A percentile compares a stretch with the other conserved stretches of the same genome.
These are phyloP conservation scores for Aegilops longissima DNA, from an alignment of 176 grass and related monocot genomes.

Conservation along the genomic window DNA sequence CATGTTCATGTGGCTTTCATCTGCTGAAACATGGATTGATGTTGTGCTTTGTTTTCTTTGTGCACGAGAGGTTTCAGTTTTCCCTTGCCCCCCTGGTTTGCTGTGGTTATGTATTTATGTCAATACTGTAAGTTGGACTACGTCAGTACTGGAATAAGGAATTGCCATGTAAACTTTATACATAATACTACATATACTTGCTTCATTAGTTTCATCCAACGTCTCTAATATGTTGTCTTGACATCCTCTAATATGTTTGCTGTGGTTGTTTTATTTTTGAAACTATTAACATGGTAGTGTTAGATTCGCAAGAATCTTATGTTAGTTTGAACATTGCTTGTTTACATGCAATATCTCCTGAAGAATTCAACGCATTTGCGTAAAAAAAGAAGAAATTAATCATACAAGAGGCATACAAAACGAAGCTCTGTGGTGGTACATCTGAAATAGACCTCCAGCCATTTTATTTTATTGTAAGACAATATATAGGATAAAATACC, in stretches of 20 bases:
- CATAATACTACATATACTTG: neutral
- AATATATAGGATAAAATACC: neutral
- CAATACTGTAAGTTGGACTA: neutral
- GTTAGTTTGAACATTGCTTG: too few species aligned
- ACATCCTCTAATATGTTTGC: too few species aligned
- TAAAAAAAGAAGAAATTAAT: neutral
- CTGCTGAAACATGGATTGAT: constrained; percentile 43
- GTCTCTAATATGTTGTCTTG: neutral
- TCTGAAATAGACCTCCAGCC: neutral
- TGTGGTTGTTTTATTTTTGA: too few species aligned
- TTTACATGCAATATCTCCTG: neutral
- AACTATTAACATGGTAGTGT: too few species aligned
- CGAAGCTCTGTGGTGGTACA: neutral
- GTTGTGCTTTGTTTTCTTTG: neutral
- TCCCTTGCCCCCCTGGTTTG: neutral
- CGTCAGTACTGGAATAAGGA: constrained; percentile 25
- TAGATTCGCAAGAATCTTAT: too few species aligned
- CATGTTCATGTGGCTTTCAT: constrained; percentile 78
- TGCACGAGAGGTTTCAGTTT: constrained; percentile 20
- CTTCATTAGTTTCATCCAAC: neutral
- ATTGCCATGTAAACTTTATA: constrained; percentile 9
- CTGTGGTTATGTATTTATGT: constrained; percentile 4
- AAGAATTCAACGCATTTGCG: neutral
- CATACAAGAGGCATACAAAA: neutral
- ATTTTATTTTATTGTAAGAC: neutral